Evolutionary conservation across 2,329 filamentous ascomycete species (phyloP).

Genomic region (Talaromyces rugulosus): DNA sequence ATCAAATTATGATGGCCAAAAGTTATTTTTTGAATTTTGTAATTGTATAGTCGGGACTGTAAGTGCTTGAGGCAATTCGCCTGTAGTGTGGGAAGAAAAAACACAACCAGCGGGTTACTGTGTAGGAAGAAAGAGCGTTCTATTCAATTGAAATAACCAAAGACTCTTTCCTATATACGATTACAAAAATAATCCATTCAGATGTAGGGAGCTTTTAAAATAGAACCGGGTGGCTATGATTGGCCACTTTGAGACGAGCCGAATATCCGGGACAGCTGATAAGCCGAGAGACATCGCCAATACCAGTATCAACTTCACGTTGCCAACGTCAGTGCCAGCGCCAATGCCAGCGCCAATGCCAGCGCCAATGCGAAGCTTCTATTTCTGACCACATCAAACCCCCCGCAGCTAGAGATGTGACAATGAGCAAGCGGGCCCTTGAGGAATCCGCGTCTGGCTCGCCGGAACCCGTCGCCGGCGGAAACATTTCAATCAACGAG

Average conservation of each 20-base stretch:
- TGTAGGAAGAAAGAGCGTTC: too few relatives aligned
- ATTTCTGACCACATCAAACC: not conserved
- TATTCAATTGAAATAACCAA: too few relatives aligned
- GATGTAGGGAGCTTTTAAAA: not conserved
- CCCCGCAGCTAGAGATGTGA: conserved; percentile 6
- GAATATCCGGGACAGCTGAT: not conserved
- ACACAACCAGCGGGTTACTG: too few relatives aligned
- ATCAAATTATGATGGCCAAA: conserved; percentile 35
- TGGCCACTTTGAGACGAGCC: not conserved
- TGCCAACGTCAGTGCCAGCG: not conserved
- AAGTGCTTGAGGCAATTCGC: not conserved
- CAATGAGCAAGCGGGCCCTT: conserved; percentile 14
- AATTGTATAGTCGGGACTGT: not conserved
- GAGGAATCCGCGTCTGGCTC: conserved; percentile 10
- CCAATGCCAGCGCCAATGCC: conserved; percentile 21
- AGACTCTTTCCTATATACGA: not conserved
- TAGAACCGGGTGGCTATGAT: not conserved
- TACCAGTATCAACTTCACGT: conserved; percentile 13
- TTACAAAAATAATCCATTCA: not conserved
- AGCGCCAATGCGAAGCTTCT: conserved; percentile 15
- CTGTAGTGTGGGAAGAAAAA: not conserved
- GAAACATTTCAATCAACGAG: conserved; percentile 24
- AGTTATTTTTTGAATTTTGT: not conserved
- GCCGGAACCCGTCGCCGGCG: conserved; percentile 2
- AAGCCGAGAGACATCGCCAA: not conserved